Percentiles rank a stretch among this genome's conserved stretches.
phyloP scores from a whole-genome alignment of 1,284 basidiomycete genomes.

The Apiotrichum gamsii region DNA sequence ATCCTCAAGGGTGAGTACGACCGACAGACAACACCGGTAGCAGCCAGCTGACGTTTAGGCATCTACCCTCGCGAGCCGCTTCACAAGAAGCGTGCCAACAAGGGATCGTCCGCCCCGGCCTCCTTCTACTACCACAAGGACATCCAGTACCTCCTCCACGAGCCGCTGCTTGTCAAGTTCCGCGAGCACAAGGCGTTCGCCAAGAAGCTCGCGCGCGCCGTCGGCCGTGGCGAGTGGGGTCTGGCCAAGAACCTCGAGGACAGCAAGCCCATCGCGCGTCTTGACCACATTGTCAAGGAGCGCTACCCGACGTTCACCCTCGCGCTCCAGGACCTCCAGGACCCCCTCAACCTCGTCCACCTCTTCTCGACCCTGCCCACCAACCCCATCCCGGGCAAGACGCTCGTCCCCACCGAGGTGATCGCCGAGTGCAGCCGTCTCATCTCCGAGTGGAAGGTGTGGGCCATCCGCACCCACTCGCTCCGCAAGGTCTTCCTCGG shows the following conservation, averaged over 20 bases:
- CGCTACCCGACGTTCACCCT: constrained; percentile 97
- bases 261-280: constrained; percentile 74
- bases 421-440: constrained; percentile 87
- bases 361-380: constrained; percentile 87
- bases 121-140: constrained; percentile 99
- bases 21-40: too few species aligned
- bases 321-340: constrained; percentile 92
- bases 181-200: constrained; percentile 98
- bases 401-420: constrained; percentile 71
- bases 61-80: constrained; percentile 96
- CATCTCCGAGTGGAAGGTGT: constrained; percentile 81
- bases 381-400: constrained; percentile 54
- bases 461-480: constrained; percentile 81
- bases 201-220: constrained; percentile 88
- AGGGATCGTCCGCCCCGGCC: constrained; percentile 91
- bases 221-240: constrained; percentile 91
- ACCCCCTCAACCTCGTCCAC: constrained; percentile 91
- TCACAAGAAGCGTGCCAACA: constrained; percentile 90
- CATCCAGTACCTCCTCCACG: constrained; percentile 94
- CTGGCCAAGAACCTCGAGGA: constrained; percentile 91
- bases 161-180: constrained; percentile 90
- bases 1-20: constrained; percentile 92
- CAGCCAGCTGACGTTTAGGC: constrained; percentile 53
- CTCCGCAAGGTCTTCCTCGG: constrained; percentile 91
- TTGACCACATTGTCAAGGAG: constrained; percentile 98